A percentile compares a stretch with the other conserved stretches of the same genome.
Evolutionary conservation across 495 filamentous ascomycete genomes (phyloP).

Genomic region (Penicillium goetzii): DNA sequence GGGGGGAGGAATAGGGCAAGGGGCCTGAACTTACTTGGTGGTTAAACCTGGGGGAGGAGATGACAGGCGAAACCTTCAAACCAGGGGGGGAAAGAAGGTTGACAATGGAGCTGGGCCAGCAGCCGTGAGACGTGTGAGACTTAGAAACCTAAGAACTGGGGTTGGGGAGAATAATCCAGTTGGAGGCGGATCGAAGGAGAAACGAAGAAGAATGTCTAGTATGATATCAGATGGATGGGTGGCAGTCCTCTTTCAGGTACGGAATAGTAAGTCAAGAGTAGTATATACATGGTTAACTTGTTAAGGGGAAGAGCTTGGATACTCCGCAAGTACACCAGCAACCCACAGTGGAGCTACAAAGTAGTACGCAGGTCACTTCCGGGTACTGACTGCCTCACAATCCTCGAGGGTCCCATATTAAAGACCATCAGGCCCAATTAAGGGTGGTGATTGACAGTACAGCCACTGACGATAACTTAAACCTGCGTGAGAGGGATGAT

Average conservation of each 20-base stretch:
- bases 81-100: neutral
- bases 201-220: conserved; percentile 15
- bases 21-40: conserved; percentile 2
- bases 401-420: neutral
- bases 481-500: neutral
- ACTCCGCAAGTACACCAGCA: neutral
- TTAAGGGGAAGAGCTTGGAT: neutral
- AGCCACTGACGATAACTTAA: conserved; percentile 5
- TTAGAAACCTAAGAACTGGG: neutral
- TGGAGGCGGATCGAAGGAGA: neutral
- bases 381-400: neutral
- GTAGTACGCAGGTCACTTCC: neutral
- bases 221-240: neutral
- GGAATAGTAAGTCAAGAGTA: neutral
- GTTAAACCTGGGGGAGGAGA: neutral
- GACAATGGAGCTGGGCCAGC: conserved; percentile 24
- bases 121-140: conserved; percentile 7
- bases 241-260: neutral
- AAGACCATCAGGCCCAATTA: neutral
- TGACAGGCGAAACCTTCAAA: neutral
- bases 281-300: neutral
- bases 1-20: neutral
- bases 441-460: neutral
- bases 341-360: neutral
- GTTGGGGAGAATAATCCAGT: neutral